These are phyloP conservation scores for Neonectria ditissima DNA, from an alignment of 2,329 filamentous ascomycete species.

Conservation along the genomic window DNA sequence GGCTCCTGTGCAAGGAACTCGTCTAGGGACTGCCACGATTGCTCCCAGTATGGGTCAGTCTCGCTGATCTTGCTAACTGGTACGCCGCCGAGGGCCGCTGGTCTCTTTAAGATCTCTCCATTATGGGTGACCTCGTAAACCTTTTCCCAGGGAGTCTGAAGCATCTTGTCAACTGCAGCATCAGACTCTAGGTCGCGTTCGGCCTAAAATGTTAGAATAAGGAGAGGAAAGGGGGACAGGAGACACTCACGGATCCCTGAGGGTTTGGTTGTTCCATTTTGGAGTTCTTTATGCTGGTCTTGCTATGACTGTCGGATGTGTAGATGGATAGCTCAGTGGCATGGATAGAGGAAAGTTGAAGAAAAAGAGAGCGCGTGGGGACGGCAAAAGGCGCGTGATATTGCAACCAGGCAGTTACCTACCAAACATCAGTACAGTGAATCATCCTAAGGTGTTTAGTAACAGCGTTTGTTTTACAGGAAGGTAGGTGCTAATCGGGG, in stretches of 20 bases:
- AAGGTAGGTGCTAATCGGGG: too few species aligned
- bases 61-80: slow-evolving; percentile 48
- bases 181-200: neutral
- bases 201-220: neutral
- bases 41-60: slow-evolving; percentile 46
- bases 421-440: too few species aligned
- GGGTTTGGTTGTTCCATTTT: neutral
- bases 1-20: slow-evolving; percentile 43
- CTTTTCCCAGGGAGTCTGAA: slow-evolving; percentile 27
- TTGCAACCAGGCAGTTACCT: too few species aligned
- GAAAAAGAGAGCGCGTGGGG: too few species aligned
- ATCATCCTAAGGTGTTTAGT: too few species aligned
- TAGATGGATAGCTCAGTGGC: neutral
- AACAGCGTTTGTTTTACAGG: too few species aligned
- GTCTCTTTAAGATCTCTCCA: slow-evolving; percentile 40
- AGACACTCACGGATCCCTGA: neutral
- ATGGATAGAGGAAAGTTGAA: too few species aligned
- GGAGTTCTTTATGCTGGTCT: neutral
- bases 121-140: slow-evolving; percentile 40
- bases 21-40: slow-evolving; percentile 47
- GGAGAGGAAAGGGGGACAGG: neutral
- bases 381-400: too few species aligned
- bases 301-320: neutral
- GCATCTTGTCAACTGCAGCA: slow-evolving; percentile 17
- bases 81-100: slow-evolving; percentile 41